Conservation (phyloP, 768 basidiomycete genomes). For the Ramaria sp. region DNA sequence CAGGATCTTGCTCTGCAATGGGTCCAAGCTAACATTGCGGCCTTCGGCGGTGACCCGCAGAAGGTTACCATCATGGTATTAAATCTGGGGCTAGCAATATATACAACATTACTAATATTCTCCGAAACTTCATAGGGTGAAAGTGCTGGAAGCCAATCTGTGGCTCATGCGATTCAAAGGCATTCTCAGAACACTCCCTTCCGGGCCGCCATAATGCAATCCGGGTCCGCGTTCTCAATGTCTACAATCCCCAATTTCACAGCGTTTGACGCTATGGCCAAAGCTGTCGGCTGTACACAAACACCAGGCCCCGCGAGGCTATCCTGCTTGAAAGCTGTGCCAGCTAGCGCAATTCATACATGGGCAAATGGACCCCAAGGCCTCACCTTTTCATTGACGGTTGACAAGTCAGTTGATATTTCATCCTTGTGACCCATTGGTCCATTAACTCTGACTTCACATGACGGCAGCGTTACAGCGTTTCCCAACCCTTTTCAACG, state of each 20-base stretch:
- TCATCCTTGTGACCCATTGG: not conserved
- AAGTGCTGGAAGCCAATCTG: constrained; percentile 5
- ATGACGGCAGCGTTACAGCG: not conserved
- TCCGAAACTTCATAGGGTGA: constrained; percentile 1
- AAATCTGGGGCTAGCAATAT: not conserved
- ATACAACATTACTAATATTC: not conserved
- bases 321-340: constrained; percentile 16
- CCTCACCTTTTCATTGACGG: constrained; percentile 4
- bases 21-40: constrained; percentile 24
- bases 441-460: not conserved
- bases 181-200: constrained; percentile 24
- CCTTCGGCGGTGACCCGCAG: constrained; percentile 27
- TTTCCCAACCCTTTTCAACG: constrained; percentile 13
- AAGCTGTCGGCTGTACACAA: constrained; percentile 13
- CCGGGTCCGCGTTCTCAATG: constrained; percentile 13
- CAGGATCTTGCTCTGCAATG: constrained; percentile 35
- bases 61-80: constrained; percentile 26
- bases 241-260: constrained; percentile 22
- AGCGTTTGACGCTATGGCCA: constrained; percentile 17
- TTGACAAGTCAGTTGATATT: constrained; percentile 6
- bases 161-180: constrained; percentile 5
- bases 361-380: constrained; percentile 13
- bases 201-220: constrained; percentile 42
- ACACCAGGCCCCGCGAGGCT: constrained; percentile 15
- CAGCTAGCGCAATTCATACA: constrained; percentile 13